Base-by-base conservation (phyloP, 805 yeast species). In the Candida piceae region DNA sequence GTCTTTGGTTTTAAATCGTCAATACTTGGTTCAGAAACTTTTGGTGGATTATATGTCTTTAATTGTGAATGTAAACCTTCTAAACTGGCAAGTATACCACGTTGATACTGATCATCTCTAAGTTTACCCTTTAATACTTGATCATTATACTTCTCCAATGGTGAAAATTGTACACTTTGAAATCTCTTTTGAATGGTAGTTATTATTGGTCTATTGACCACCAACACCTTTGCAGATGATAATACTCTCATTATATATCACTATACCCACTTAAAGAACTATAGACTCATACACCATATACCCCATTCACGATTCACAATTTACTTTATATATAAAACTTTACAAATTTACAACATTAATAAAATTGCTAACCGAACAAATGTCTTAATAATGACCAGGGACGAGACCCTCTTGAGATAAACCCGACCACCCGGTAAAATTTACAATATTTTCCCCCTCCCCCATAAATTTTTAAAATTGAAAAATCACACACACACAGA, bases 61-160 rank as follows among this genome's bases (percentile, higher is more conserved):
- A 90, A 64, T 4, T 69, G 64, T 5, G 62, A 53, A 55, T 87
- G 84, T 13, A 90, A 66, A 1, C 62, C 56, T 15, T 83, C 74
- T 40, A 90, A 62, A 11, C 72, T 73, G 13, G 73, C 57, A 28
- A 90, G 74, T 38, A 87, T 82, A 21, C 75, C 72, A 28, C 95
- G 69, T 61, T 90, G 97, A 57, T 81, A 81, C 16, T 75, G 77
- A 55, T 90, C 98, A 49, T 83, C 84, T 40, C 75, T 67, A 17
- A 84, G 62, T 39, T 62, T 64, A 0, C 80, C 78, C n/a, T 30
- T 27, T 3, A 38, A 11, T 9, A 62, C 64, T 12, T 51, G 42
- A 7, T 42, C 42, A 32, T 61, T 57, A 40, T 62, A 62, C 5
- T 44, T 35, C 19, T 52, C 42, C 6, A 62, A 34, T 0, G 67